Evolutionary conservation across 352 stramenopile species (phyloP), one percentile per base, ranked within the genome.

Genomic region (Phytophthora fragariae): DNA sequence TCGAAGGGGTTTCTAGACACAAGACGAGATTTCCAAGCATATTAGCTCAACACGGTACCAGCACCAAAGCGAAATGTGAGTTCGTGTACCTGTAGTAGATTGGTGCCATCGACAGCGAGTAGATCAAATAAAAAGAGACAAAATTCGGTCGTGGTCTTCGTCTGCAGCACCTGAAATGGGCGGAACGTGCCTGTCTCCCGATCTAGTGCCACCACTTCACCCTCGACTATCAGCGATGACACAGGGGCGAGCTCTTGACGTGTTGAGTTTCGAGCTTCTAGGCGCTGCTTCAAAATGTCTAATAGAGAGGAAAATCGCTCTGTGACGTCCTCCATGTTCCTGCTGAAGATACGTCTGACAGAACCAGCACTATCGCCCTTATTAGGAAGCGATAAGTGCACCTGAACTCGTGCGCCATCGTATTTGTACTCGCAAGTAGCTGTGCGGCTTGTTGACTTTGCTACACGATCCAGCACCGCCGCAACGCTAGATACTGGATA

Each of bases 401-500:
- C 75, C 55, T 96, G 89, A 17, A 96, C 85, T 17, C 89, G 86
- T 2, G 87, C 89, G 21, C 89, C 89, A 70, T 96, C 89, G 65
- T 96, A 96, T 67, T 96, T 96, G 83, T 82, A 94, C 57, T 96
- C 89, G 56, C 86, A 93, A 5, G 88, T 89, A 12, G 84, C 87
- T 17, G 67, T 73, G 47, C 60, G 62, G 27, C 58, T 58, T 7
- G 60, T 54, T 29, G 75, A 80, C 56, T 90, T 92, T 1, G 31
- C 56, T 2, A 91, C 77, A n/a, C 85, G 86, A 27, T 71, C 69
- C 14, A 92, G 15, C 5, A 90, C 79, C 6, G 81, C 68, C 0
- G 62, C 54, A n/a, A 96, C 69, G 65, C 85, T 94, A 29, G 75
- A 79, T 35, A 91, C 79, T 8, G 89, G 87, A 52, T 94, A 93